phyloP scores from a whole-genome alignment of 768 basidiomycete genomes.

The Podaxis rugospora region DNA sequence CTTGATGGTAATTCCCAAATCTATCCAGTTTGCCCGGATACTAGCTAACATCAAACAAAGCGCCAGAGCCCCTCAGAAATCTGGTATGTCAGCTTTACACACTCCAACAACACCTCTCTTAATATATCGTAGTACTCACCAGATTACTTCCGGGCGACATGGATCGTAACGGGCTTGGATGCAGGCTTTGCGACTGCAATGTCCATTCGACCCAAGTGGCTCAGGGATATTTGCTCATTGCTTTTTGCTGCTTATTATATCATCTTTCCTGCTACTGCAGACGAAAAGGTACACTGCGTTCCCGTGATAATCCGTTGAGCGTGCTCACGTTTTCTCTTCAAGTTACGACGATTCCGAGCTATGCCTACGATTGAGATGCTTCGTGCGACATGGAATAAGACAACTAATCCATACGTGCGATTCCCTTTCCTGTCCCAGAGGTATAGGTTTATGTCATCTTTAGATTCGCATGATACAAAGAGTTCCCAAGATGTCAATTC shows the following conservation, averaged over 20 bases:
- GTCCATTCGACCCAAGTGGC: slow-evolving; percentile 87
- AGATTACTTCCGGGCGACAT: slow-evolving; percentile 94
- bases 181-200: slow-evolving; percentile 97
- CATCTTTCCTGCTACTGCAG: slow-evolving; percentile 79
- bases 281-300: slow-evolving; percentile 74
- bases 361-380: slow-evolving; percentile 97
- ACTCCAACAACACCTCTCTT: neutral
- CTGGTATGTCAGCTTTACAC: slow-evolving; percentile 49
- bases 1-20: slow-evolving; percentile 50
- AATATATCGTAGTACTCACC: slow-evolving; percentile 66
- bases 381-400: slow-evolving; percentile 95
- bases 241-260: slow-evolving; percentile 90
- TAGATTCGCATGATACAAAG: slow-evolving; percentile 65
- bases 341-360: slow-evolving; percentile 91
- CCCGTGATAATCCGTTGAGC: neutral
- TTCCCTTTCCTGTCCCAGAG: slow-evolving; percentile 4
- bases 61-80: slow-evolving; percentile 89
- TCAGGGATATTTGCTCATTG: slow-evolving; percentile 82
- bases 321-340: slow-evolving; percentile 1
- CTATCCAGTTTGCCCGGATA: neutral
- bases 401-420: slow-evolving; percentile 84
- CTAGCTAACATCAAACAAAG: slow-evolving; percentile 31
- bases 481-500: slow-evolving; percentile 57
- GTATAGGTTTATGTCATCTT: neutral
- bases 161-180: slow-evolving; percentile 92